A percentile compares a stretch with the other conserved stretches of the same genome.
Conservation (phyloP, 129 eudicot genomes). For the Lonicera japonica region DNA sequence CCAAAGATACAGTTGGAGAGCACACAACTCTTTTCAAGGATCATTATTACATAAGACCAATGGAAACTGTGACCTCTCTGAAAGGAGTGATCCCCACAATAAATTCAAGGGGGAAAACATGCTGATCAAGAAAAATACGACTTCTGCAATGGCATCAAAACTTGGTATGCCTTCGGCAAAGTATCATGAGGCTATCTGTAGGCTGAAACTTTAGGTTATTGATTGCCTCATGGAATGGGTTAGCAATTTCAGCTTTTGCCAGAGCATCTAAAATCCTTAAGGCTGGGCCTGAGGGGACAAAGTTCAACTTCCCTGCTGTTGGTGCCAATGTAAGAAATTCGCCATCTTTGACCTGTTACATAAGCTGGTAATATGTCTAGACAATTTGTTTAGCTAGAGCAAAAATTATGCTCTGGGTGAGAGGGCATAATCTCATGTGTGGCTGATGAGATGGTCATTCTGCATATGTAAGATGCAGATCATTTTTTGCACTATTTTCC, state of each 20-base stretch:
- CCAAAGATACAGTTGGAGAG: conserved; percentile 59
- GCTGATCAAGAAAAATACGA: conserved; percentile 63
- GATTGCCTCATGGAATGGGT: conserved; percentile 92
- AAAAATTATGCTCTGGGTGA: too few species aligned
- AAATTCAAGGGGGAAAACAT: conserved; percentile 83
- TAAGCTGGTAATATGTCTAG: too few species aligned
- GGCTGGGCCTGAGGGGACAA: conserved; percentile 48
- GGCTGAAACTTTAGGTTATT: conserved; percentile 63
- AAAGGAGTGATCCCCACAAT: conserved; percentile 75
- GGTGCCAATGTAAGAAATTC: conserved; percentile 51
- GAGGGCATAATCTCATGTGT: too few species aligned
- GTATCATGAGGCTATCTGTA: conserved; percentile 52
- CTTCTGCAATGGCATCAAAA: conserved; percentile 61
- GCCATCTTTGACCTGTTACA: too few species aligned
- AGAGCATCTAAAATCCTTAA: conserved; percentile 80
- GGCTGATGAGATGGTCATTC: too few species aligned
- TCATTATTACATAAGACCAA: conserved; percentile 66
- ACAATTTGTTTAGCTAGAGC: too few species aligned
- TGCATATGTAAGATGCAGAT: too few species aligned
- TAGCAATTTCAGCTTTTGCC: conserved; percentile 80
- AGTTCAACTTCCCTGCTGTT: conserved; percentile 57
- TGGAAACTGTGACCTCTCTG: conserved; percentile 90
- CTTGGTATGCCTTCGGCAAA: conserved; percentile 43
- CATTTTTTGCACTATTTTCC: too few species aligned
- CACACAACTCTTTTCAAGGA: conserved; percentile 62